Percentiles rank a stretch among this genome's conserved stretches.
These are phyloP conservation scores for Hypoxylon sp. DNA, from an alignment of 2,329 filamentous ascomycete genomes.

Conservation along the genomic window DNA sequence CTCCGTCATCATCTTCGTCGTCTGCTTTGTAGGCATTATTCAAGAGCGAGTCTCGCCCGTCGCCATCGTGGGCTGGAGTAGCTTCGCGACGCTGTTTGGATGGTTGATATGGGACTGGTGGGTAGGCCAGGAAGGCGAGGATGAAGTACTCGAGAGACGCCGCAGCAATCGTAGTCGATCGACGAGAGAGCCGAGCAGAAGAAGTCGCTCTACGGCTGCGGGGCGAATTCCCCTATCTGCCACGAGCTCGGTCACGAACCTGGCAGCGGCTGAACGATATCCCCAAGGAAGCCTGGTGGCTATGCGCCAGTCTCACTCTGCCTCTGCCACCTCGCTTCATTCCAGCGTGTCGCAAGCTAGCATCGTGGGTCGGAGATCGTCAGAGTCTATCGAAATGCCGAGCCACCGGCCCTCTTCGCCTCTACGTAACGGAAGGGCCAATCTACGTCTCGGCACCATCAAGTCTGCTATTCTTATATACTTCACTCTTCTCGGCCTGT, in stretches of 20 bases:
- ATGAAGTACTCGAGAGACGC: slow-evolving; percentile 49
- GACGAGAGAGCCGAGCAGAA: slow-evolving; percentile 44
- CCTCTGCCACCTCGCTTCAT: slow-evolving; percentile 64
- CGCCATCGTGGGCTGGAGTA: slow-evolving; percentile 87
- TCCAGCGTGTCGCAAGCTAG: slow-evolving; percentile 51
- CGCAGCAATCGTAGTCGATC: slow-evolving; percentile 49
- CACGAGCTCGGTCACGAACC: slow-evolving; percentile 57
- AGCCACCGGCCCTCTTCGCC: slow-evolving; percentile 47
- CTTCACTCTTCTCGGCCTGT: slow-evolving; percentile 88
- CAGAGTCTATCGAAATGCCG: slow-evolving; percentile 46
- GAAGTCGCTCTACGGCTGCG: slow-evolving; percentile 40
- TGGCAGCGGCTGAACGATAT: slow-evolving; percentile 44
- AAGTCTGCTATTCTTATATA: slow-evolving; percentile 95
- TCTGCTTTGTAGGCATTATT: slow-evolving; percentile 91
- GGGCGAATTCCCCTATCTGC: slow-evolving; percentile 46
- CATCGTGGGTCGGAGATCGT: slow-evolving; percentile 40
- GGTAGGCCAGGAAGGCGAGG: slow-evolving; percentile 70
- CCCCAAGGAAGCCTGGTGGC: slow-evolving; percentile 44
- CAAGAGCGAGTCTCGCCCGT: slow-evolving; percentile 87
- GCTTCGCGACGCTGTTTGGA: slow-evolving; percentile 80
- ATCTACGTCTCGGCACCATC: slow-evolving; percentile 74
- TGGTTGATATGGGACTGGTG: slow-evolving; percentile 94
- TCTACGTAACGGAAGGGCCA: slow-evolving; percentile 51
- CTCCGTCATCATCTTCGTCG: slow-evolving; percentile 92
- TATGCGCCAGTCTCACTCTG: slow-evolving; percentile 57